phyloP scores from a whole-genome alignment of 371 early-diverging fungal genomes.

The Syncephalis plumigaleata region DNA sequence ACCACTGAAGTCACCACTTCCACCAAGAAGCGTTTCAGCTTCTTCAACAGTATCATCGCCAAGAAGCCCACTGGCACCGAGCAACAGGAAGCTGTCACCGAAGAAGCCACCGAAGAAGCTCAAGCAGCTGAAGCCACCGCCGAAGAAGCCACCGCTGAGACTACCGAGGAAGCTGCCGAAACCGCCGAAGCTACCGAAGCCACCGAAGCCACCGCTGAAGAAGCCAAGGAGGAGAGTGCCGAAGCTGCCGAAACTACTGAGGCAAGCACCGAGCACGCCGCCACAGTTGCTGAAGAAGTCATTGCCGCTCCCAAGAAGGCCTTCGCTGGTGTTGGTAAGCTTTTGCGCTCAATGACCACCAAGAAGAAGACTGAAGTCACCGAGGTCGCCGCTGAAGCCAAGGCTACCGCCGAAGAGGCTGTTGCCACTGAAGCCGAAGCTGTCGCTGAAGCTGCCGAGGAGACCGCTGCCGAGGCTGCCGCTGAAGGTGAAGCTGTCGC shows the following conservation, averaged over 20 bases:
- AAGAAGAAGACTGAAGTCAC: neutral
- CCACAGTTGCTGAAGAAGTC: neutral
- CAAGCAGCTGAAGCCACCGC: neutral
- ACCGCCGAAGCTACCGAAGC: neutral
- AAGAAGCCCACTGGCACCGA: neutral
- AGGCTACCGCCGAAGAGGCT: too few species aligned
- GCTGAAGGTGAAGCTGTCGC: neutral
- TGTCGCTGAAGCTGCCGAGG: slow-evolving; percentile 1
- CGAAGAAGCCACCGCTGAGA: too few species aligned
- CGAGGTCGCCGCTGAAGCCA: neutral
- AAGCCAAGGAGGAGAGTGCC: neutral
- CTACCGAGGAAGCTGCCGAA: too few species aligned
- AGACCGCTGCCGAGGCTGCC: neutral
- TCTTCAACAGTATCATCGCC: too few species aligned
- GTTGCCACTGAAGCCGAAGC: neutral
- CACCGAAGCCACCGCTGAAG: neutral
- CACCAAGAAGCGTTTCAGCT: too few species aligned
- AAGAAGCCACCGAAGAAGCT: neutral
- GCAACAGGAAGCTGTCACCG: neutral
- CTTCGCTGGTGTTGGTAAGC: neutral
- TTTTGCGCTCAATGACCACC: neutral
- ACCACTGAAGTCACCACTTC: too few species aligned
- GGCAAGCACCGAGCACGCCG: neutral
- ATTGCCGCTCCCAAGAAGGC: neutral
- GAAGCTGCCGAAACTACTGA: neutral